A percentile compares a stretch with the other conserved stretches of the same genome.
Evolutionary conservation across 2,329 filamentous ascomycete genomes (phyloP).

Genomic region (Macrophomina pseudophaseolina): DNA sequence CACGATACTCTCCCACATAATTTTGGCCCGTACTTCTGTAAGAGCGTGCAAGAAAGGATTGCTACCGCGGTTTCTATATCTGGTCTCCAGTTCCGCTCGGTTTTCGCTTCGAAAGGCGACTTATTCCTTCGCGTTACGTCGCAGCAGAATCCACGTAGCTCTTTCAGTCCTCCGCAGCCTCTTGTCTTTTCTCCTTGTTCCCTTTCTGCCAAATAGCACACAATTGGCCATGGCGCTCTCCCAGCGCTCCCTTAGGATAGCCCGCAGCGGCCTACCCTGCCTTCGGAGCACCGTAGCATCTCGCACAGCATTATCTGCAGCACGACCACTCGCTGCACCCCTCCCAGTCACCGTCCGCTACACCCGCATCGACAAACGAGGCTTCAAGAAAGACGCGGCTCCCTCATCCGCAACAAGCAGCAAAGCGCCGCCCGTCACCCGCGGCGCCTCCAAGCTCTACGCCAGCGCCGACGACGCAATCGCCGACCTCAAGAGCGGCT

Average conservation of each 20-base stretch:
- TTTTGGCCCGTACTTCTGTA: background rate
- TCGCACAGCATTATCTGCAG: background rate
- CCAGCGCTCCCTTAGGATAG: slow-evolving; percentile 1
- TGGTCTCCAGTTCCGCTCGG: background rate
- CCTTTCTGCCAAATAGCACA: background rate
- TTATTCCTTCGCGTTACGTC: background rate
- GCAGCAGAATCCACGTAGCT: background rate
- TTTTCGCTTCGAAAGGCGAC: background rate
- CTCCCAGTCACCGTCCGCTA: background rate
- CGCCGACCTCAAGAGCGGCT: slow-evolving; percentile 71
- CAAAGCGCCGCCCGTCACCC: slow-evolving; percentile 39
- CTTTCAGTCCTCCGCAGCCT: too few relatives aligned
- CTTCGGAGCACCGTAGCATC: background rate
- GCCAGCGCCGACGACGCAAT: slow-evolving; percentile 68
- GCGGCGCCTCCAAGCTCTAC: slow-evolving; percentile 44
- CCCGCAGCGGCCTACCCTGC: slow-evolving; percentile 8
- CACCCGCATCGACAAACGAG: background rate
- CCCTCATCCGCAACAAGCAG: slow-evolving; percentile 13
- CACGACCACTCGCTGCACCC: background rate
- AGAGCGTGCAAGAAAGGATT: background rate
- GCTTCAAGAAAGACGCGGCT: slow-evolving; percentile 3
- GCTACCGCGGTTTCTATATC: background rate
- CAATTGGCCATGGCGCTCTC: background rate
- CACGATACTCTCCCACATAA: background rate
- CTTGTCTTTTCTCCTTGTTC: background rate